Conservation (phyloP, 805 yeast species). For the Maudiozyma serrabonitensis region DNA sequence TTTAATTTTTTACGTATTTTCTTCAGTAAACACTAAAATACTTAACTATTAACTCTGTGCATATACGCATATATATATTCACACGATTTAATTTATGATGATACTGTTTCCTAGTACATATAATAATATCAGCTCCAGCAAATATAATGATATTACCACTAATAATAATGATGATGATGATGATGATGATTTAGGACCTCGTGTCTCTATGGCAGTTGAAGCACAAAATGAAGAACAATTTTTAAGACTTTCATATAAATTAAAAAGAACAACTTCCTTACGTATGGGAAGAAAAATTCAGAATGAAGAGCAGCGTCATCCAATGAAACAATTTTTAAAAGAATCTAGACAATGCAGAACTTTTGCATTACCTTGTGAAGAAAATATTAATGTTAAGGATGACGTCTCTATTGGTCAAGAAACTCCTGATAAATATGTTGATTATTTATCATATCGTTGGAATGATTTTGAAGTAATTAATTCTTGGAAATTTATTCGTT, state of each 20-base stretch:
- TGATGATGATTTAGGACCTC: slow-evolving; percentile 16
- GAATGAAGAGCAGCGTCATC: too few species aligned
- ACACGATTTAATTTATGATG: too few species aligned
- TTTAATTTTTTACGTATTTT: too few species aligned
- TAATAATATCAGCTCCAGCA: too few species aligned
- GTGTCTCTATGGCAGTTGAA: slow-evolving; percentile 43
- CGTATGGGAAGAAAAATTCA: too few species aligned
- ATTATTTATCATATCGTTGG: slow-evolving; percentile 88
- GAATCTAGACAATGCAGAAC: slow-evolving; percentile 5
- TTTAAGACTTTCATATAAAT: slow-evolving; percentile 53
- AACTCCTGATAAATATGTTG: slow-evolving; percentile 38
- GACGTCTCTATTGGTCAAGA: not conserved
- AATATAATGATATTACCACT: not conserved
- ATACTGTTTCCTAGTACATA: too few species aligned
- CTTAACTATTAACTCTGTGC: too few species aligned
- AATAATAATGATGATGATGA: not conserved
- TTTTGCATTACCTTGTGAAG: not conserved
- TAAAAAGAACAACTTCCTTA: slow-evolving; percentile 64
- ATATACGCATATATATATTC: too few species aligned
- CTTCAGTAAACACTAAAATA: too few species aligned
- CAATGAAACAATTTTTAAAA: not conserved
- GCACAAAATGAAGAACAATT: slow-evolving; percentile 64
- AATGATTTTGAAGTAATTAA: slow-evolving; percentile 69
- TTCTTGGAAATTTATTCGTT: slow-evolving; percentile 84
- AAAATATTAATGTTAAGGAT: not conserved